Evolutionary conservation across 768 basidiomycete genomes (phyloP).

Genomic region (Lactifluus piperatus): DNA sequence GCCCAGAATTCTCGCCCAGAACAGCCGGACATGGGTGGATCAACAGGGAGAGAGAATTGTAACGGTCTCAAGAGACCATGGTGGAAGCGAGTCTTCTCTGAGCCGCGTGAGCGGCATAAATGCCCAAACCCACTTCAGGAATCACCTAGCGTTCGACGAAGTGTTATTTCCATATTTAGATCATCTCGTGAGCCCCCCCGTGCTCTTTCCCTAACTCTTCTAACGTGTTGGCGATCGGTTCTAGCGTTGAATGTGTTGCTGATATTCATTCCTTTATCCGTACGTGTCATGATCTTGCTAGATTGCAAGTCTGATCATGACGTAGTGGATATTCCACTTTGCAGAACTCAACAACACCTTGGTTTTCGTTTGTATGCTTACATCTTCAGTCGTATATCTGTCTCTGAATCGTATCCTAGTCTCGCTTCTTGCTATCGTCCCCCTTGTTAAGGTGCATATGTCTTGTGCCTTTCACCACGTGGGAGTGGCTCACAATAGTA

Average conservation of each 20-base stretch:
- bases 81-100: background rate
- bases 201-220: background rate
- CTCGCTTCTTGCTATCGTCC: constrained; percentile 75
- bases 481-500: constrained; percentile 1
- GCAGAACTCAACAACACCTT: constrained; percentile 45
- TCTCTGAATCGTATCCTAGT: constrained; percentile 31
- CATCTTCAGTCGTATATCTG: background rate
- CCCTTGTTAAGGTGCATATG: constrained; percentile 59
- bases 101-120: background rate
- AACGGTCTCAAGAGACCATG: background rate
- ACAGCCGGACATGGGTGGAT: background rate
- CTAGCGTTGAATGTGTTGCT: constrained; percentile 66
- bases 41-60: too few species aligned
- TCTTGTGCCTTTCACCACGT: background rate
- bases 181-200: constrained; percentile 44
- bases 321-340: constrained; percentile 68
- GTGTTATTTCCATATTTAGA: constrained; percentile 44
- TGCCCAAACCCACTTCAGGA: constrained; percentile 28
- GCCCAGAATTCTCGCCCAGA: background rate
- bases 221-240: background rate
- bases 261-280: constrained; percentile 64
- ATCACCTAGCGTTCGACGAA: constrained; percentile 37
- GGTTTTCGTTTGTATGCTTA: constrained; percentile 60
- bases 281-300: constrained; percentile 24
- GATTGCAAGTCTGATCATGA: constrained; percentile 3